Percentiles rank a stretch among this genome's conserved stretches.
These are phyloP conservation scores for Candida pseudofarinosa DNA, from an alignment of 805 yeast species.

Conservation along the genomic window DNA sequence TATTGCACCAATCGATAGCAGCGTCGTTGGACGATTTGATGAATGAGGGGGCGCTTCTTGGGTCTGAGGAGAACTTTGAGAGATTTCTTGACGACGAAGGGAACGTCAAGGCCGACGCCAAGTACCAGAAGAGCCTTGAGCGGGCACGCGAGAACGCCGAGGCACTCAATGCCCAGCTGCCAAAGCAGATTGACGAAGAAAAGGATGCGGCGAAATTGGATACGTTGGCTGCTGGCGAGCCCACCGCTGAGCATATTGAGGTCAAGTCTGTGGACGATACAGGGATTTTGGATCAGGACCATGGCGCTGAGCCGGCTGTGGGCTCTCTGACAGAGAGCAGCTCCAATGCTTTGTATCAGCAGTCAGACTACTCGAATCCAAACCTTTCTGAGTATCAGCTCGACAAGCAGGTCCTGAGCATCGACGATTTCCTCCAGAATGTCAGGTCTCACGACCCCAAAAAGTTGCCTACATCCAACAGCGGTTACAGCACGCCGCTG, in stretches of 20 bases:
- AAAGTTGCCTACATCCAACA: constrained; percentile 17
- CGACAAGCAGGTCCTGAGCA: constrained; percentile 35
- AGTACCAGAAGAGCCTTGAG: constrained; percentile 14
- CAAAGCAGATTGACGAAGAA: neutral
- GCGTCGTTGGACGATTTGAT: constrained; percentile 52
- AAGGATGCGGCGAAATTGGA: constrained; percentile 3
- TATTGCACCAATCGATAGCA: constrained; percentile 34
- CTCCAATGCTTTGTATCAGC: constrained; percentile 10
- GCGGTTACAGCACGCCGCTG: neutral
- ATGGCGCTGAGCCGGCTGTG: constrained; percentile 21
- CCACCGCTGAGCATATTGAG: constrained; percentile 20
- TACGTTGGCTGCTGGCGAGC: constrained; percentile 28
- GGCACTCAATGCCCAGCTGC: neutral
- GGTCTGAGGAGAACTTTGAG: constrained; percentile 51
- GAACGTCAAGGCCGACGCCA: constrained; percentile 45
- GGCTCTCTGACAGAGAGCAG: neutral
- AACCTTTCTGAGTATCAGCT: constrained; percentile 43
- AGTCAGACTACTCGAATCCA: constrained; percentile 35
- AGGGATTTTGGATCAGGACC: constrained; percentile 2
- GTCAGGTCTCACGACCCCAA: constrained; percentile 35
- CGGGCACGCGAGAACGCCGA: neutral
- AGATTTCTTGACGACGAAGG: constrained; percentile 52
- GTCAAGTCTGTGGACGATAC: neutral
- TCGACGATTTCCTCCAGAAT: constrained; percentile 29
- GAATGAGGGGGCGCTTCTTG: constrained; percentile 43